phyloP scores from a whole-genome alignment of 1,139 yeast species.

The Blastobotrys malaysiensis region DNA sequence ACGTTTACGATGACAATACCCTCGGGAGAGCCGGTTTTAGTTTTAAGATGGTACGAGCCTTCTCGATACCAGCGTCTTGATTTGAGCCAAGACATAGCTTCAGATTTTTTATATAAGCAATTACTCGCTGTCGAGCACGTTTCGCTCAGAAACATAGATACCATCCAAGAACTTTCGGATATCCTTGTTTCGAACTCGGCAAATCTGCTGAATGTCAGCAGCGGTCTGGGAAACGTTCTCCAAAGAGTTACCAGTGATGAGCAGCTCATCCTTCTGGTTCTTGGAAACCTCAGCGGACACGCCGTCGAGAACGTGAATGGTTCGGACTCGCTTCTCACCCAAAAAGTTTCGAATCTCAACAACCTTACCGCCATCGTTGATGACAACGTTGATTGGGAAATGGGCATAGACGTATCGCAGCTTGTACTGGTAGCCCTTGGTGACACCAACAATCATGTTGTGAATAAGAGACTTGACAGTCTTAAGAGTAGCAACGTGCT shows the following conservation, averaged over 20 bases:
- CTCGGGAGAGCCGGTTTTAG: background rate
- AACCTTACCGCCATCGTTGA: slow-evolving; percentile 65
- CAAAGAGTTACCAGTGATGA: slow-evolving; percentile 87
- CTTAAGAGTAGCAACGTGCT: slow-evolving; percentile 99
- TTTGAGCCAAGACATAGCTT: slow-evolving; percentile 15
- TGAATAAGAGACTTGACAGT: slow-evolving; percentile 93
- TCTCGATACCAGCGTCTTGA: slow-evolving; percentile 13
- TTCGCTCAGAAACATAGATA: slow-evolving; percentile 99
- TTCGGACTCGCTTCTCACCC: slow-evolving; percentile 97
- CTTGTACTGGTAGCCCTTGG: slow-evolving; percentile 99
- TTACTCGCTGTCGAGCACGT: background rate
- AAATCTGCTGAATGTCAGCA: slow-evolving; percentile 94
- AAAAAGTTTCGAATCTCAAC: slow-evolving; percentile 99
- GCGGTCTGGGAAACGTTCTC: slow-evolving; percentile 96
- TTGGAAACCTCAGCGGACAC: slow-evolving; percentile 67
- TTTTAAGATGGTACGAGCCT: slow-evolving; percentile 12
- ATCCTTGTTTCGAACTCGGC: slow-evolving; percentile 99
- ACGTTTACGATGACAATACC: background rate
- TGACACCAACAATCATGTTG: slow-evolving; percentile 97
- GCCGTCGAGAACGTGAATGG: slow-evolving; percentile 80
- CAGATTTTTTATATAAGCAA: background rate
- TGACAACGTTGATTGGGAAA: slow-evolving; percentile 99
- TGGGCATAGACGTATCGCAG: slow-evolving; percentile 99
- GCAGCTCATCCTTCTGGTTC: slow-evolving; percentile 85
- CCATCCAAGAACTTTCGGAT: slow-evolving; percentile 99